Percentiles rank a stretch among this genome's conserved stretches.
Evolutionary conservation across 2,329 filamentous ascomycete species (phyloP).

Genomic region (Hawksworthiomyces lignivorus): DNA sequence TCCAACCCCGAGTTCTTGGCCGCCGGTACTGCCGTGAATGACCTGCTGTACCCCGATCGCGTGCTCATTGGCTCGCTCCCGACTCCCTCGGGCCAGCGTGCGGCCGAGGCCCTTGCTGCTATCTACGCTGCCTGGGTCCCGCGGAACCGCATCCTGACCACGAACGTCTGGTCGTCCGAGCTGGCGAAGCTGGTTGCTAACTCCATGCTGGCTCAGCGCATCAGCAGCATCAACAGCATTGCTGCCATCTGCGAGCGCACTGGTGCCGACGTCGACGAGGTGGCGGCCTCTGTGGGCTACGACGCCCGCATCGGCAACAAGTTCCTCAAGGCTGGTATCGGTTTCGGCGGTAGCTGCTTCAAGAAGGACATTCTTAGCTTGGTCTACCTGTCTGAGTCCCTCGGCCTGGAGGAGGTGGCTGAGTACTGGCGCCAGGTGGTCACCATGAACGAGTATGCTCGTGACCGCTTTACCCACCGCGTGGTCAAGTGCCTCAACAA

Average conservation of each 20-base stretch:
- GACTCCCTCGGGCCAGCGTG: conserved; percentile 51
- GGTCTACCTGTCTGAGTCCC: conserved; percentile 63
- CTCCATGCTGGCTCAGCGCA: conserved; percentile 71
- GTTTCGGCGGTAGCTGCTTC: conserved; percentile 76
- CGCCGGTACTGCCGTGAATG: conserved; percentile 65
- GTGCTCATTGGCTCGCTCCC: conserved; percentile 65
- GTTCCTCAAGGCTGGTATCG: conserved; percentile 67
- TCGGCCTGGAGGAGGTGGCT: conserved; percentile 63
- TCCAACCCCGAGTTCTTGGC: conserved; percentile 79
- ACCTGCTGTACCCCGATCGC: conserved; percentile 63
- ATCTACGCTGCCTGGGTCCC: conserved; percentile 69
- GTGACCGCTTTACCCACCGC: conserved; percentile 58
- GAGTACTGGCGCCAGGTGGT: conserved; percentile 70
- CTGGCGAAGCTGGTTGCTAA: conserved; percentile 73
- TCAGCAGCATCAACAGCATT: conserved; percentile 74
- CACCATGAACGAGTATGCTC: conserved; percentile 69
- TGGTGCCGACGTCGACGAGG: conserved; percentile 67
- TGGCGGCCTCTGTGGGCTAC: conserved; percentile 58
- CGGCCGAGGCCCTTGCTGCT: conserved; percentile 54
- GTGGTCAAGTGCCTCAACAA: conserved; percentile 60
- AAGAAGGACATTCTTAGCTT: conserved; percentile 71
- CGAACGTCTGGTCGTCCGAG: conserved; percentile 71
- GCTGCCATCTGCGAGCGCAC: conserved; percentile 73
- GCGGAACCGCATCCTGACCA: conserved; percentile 57
- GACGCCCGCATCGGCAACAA: conserved; percentile 65